Evolutionary conservation across 169 alveolate species (phyloP).

Genomic region (Plasmodium relictum): DNA sequence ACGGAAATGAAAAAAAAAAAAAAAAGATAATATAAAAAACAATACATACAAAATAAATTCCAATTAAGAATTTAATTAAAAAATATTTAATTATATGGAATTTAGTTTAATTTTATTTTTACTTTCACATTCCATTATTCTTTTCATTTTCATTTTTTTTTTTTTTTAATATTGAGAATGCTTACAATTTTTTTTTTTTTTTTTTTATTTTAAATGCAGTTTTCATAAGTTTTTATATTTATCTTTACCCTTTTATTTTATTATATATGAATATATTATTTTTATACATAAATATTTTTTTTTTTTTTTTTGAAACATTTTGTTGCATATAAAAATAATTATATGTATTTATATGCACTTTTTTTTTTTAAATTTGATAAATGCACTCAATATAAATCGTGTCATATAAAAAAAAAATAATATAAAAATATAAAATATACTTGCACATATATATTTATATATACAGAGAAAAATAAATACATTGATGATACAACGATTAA

Average conservation of each 20-base stretch:
- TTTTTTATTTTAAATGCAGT: too few species aligned
- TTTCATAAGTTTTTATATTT: too few species aligned
- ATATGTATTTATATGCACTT: constrained; percentile 2
- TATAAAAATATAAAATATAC: neutral
- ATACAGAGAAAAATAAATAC: too few species aligned
- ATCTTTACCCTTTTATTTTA: too few species aligned
- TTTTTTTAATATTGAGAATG: too few species aligned
- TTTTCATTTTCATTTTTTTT: too few species aligned
- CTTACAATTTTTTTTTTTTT: too few species aligned
- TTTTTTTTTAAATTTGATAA: neutral
- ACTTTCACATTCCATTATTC: neutral
- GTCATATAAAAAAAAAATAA: neutral
- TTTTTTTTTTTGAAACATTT: too few species aligned
- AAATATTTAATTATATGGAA: constrained; percentile 1
- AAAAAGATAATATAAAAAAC: neutral
- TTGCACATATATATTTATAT: neutral
- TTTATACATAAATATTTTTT: too few species aligned
- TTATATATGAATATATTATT: too few species aligned
- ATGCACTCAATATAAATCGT: constrained; percentile 6
- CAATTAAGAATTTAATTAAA: neutral
- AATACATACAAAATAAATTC: constrained; percentile 7
- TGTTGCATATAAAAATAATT: too few species aligned
- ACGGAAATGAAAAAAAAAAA: constrained; percentile 19
- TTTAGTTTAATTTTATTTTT: neutral
- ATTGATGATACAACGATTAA: neutral